Evolutionary conservation across 306 rosid species (phyloP), one percentile per base, ranked within the genome.

Genomic region (Citrullus mucosospermus): DNA sequence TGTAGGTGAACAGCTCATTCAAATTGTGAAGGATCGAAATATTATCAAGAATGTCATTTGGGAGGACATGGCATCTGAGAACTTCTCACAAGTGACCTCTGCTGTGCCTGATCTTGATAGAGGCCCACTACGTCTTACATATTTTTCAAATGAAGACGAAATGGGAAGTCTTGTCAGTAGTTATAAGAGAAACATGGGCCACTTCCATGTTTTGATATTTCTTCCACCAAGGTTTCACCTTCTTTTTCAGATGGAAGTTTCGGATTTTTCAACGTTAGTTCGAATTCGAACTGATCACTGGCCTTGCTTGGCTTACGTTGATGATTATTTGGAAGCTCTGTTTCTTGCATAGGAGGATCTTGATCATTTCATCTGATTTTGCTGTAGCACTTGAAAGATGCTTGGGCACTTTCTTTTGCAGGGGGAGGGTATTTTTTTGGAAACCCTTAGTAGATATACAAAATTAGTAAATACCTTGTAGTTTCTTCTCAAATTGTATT

Each of bases 201-300:
- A 85, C 85, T 87, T 92, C 66, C 91, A 74, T 51, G 74, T 95
- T 78, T 86, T 95, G 80, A 91, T 95, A 85, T 91, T 91, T 87
- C 97, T 95, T 85, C 98, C 98, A 36, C 98, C 98, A 0, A 85
- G 96, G 87, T 92, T 89, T 81, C 98, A 95, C 91, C 96, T 95
- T 68, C 98, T 95, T 87, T 88, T 95, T 84, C 92, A 91, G 80
- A 88, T 92, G 97, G 98, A 92, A 85, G 98, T 95, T 34, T 88
- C 88, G 8, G 93, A 95, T 81, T 81, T 82, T 86, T 95, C 97
- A 74, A 91, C 97, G 28, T 85, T 95, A 77, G 97, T 95, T 69
- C 92, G 93, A 46, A 95, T 95, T 63, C 91, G 93, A 77, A 95
- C 98, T 4, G 97, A 95, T 85, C 96, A 95, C 82, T 92, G 98